Percentiles rank a stretch among this genome's conserved stretches.
These are phyloP conservation scores for Avena eriantha DNA, from an alignment of 176 grass and related monocot species.

Conservation along the genomic window DNA sequence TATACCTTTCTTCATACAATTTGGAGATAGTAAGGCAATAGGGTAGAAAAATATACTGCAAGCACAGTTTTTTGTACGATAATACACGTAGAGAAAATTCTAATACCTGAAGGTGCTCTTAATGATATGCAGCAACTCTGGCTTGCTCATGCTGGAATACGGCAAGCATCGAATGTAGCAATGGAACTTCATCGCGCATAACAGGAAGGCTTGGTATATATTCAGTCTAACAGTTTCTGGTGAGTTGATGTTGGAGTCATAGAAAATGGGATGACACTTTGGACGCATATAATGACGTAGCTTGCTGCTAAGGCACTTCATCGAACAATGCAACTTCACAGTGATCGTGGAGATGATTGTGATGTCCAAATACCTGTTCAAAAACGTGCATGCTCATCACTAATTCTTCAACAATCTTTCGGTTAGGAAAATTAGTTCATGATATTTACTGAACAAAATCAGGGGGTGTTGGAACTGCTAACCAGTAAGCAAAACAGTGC, in stretches of 20 bases:
- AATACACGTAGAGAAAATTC: background rate
- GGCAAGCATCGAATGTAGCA: slow-evolving; percentile 61
- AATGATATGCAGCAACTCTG: slow-evolving; percentile 63
- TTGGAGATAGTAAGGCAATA: background rate
- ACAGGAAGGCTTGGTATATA: slow-evolving; percentile 77
- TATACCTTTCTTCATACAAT: background rate
- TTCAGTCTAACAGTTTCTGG: slow-evolving; percentile 71
- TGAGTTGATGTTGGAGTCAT: slow-evolving; percentile 85
- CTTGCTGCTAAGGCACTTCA: slow-evolving; percentile 53
- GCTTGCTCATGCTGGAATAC: slow-evolving; percentile 39
- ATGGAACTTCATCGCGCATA: slow-evolving; percentile 98
- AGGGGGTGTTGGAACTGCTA: background rate
- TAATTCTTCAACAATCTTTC: slow-evolving; percentile 1
- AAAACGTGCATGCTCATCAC: slow-evolving; percentile 44
- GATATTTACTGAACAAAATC: background rate
- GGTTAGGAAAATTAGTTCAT: slow-evolving; percentile 32
- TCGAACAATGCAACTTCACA: slow-evolving; percentile 53
- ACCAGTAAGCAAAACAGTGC: background rate
- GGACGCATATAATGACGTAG: slow-evolving; percentile 70
- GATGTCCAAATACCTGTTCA: slow-evolving; percentile 69
- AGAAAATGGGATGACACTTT: slow-evolving; percentile 88
- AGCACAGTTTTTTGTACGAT: background rate
- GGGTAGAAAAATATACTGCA: background rate
- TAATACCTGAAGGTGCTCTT: slow-evolving; percentile 71
- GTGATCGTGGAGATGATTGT: slow-evolving; percentile 77